phyloP scores from a whole-genome alignment of 2,329 filamentous ascomycete species.

The Nothophaeocryptopus gaeumannii region DNA sequence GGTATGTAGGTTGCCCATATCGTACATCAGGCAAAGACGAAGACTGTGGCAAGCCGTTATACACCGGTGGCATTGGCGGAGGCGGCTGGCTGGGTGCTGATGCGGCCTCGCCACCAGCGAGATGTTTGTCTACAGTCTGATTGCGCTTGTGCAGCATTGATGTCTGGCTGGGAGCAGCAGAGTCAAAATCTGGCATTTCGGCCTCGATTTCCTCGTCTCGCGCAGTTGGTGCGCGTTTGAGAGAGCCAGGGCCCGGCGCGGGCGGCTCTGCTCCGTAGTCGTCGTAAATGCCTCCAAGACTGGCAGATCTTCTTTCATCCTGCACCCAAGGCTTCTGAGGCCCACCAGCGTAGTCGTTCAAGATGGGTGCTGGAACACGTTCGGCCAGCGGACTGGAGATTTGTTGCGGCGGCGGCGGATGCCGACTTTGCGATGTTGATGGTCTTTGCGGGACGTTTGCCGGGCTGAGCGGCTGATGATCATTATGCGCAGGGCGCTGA shows the following conservation, averaged over 20 bases:
- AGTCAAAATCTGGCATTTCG: constrained; percentile 65
- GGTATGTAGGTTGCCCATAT: constrained; percentile 13
- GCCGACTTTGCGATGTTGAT: constrained; percentile 16
- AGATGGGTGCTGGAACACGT: constrained; percentile 6
- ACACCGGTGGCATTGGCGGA: constrained; percentile 8
- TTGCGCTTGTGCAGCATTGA: constrained; percentile 29
- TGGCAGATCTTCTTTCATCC: constrained; percentile 12
- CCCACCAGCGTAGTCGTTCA: constrained; percentile 7
- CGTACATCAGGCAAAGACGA: constrained; percentile 17
- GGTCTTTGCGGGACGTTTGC: constrained; percentile 22
- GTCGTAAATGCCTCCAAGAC: constrained; percentile 21
- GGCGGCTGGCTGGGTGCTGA: constrained; percentile 7
- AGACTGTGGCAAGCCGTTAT: constrained; percentile 16
- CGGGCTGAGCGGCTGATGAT: constrained; percentile 21
- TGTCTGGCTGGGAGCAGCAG: constrained; percentile 34
- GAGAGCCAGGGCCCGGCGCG: constrained; percentile 11
- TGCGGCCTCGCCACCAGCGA: constrained; percentile 29
- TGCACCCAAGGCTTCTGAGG: constrained; percentile 14
- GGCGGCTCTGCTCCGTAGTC: constrained; percentile 17
- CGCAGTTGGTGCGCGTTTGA: constrained; percentile 20
- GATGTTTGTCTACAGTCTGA: constrained; percentile 33
- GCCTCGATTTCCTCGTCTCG: constrained; percentile 48
- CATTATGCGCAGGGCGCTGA: constrained; percentile 10
- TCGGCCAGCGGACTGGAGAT: constrained; percentile 15
- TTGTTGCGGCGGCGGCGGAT: constrained; percentile 10